Evolutionary conservation across 1,139 yeast species (phyloP).

Genomic region (Zygosaccharomyces sapae): DNA sequence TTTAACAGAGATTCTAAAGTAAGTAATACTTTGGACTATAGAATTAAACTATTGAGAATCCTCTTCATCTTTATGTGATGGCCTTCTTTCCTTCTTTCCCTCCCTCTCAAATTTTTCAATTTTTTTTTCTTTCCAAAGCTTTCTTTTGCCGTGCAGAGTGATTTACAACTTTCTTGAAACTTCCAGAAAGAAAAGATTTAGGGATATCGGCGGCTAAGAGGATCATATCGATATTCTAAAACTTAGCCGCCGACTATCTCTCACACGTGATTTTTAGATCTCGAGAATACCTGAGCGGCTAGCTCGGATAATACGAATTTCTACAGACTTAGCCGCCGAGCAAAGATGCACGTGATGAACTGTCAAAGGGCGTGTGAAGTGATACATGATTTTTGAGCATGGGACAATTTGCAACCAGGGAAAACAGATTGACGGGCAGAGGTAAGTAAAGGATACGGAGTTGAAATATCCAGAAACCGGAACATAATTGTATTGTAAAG

Average conservation of each 20-base stretch:
- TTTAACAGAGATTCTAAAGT: neutral
- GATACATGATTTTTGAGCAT: neutral
- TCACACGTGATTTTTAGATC: neutral
- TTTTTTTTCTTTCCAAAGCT: neutral
- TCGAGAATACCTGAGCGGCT: neutral
- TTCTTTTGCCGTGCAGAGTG: neutral
- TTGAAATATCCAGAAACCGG: too few relatives aligned
- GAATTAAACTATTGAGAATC: neutral
- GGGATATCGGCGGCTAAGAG: neutral
- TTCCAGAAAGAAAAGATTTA: conserved; percentile 1
- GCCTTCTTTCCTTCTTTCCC: neutral
- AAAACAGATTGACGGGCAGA: too few relatives aligned
- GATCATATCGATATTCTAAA: neutral
- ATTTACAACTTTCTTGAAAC: neutral
- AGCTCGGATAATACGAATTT: neutral
- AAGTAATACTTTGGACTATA: neutral
- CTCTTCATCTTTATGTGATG: conserved; percentile 3
- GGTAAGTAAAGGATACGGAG: too few relatives aligned
- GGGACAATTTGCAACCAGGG: too few relatives aligned
- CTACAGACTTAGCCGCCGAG: neutral
- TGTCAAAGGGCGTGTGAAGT: neutral
- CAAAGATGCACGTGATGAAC: neutral
- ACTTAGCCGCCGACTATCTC: neutral
- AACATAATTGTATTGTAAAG: too few relatives aligned
- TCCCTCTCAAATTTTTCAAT: conserved; percentile 5